Conservation (phyloP, 2,329 filamentous ascomycete genomes). For the Fusarium sp. region DNA sequence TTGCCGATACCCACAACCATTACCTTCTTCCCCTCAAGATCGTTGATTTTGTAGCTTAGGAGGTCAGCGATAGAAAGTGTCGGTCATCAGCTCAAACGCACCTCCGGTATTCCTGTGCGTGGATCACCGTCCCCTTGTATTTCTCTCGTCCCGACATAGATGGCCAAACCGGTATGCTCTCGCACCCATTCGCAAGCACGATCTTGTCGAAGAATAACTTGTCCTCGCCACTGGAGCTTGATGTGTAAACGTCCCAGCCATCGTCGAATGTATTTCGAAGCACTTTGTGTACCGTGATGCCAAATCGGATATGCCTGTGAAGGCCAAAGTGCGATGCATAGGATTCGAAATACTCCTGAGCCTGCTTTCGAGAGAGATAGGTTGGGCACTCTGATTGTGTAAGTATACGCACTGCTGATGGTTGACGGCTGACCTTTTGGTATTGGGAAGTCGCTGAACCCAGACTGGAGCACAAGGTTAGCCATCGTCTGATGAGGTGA, state of each 20-base stretch:
- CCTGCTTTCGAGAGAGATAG: background rate
- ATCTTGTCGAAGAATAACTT: conserved; percentile 1
- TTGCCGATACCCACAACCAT: conserved; percentile 6
- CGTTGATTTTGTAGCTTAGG: background rate
- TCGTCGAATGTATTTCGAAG: background rate
- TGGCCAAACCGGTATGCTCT: background rate
- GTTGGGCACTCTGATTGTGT: background rate
- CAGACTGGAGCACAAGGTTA: background rate
- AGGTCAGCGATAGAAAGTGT: background rate
- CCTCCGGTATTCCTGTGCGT: conserved; percentile 6
- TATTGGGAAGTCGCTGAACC: conserved; percentile 10
- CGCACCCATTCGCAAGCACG: background rate
- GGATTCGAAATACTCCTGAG: conserved; percentile 4
- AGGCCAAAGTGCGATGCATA: conserved; percentile 3
- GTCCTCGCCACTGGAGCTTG: background rate
- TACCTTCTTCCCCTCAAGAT: background rate
- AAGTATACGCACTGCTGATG: background rate
- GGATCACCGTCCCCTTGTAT: conserved; percentile 1
- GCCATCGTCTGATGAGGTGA: background rate
- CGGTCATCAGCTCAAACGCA: background rate
- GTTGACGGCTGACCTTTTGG: background rate
- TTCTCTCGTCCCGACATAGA: background rate
- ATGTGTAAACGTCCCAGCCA: background rate
- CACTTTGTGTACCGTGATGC: background rate
- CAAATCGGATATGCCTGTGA: conserved; percentile 1